Base-by-base conservation (phyloP, 2,329 filamentous ascomycete species). In the Aspergillus calidoustus region DNA sequence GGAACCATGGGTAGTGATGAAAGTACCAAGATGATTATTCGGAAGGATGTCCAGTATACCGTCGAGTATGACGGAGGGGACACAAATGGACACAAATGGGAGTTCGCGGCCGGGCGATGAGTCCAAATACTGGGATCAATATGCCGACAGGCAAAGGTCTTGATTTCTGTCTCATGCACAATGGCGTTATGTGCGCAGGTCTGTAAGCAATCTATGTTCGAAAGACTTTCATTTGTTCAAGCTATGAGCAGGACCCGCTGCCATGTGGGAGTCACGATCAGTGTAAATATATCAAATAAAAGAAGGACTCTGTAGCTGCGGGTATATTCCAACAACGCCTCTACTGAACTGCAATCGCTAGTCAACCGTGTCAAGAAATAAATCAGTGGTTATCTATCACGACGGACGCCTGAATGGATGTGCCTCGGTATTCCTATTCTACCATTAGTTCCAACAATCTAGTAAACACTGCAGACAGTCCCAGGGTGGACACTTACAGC, bases 391-490 rank as follows among this genome's bases (percentile, higher is more conserved):
- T n/a, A 19, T 19, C 25, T 53, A 61, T 30, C 43, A 59, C 7
- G 57, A 54, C 46, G 72, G 66, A 43, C 73, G 68, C 55, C 66
- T 75, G 57, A 79, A 77, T 3, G 77, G 77, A 66, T 79, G 77
- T 3, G 76, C 76, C 64, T 78, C 77, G n/a, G 77, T 79, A 57
- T 77, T 79, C 59, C 74, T 76, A 31, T 7, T 13, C 15, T 23
- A 30, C n/a, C 4, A 57, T 64, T 31, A n/a, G 48, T 60, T 28
- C 7, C 7, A 8, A 7, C 60, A 54, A 44, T 30, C 22, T 3
- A 6, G 34, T 41, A 41, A 47, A 25, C 9, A 47, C 28, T n/a
- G 22, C 17, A n/a, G 7, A 46, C 15, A 41, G 19, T 11, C 11
- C n/a, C 7, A 28, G 22, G 13, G 17, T 23, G 17, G 19, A 6